phyloP scores from a whole-genome alignment of 441 rosid species.

The Adansonia gregorii region DNA sequence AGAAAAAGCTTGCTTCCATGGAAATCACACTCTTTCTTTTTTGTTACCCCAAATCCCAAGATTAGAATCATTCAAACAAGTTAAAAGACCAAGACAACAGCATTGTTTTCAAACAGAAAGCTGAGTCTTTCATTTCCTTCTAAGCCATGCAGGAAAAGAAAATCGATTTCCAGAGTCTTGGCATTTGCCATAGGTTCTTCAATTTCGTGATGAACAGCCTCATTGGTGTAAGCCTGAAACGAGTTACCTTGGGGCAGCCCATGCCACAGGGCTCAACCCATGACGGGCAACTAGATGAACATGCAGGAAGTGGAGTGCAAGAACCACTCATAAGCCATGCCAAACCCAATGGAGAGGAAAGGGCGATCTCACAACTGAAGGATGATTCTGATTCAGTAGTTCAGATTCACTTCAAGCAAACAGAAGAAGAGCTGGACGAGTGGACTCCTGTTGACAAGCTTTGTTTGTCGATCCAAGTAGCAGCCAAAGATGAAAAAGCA shows the following conservation, averaged over 20 bases:
- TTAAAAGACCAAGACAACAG: background rate
- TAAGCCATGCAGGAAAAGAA: background rate
- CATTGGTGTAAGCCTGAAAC: background rate
- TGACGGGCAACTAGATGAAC: background rate
- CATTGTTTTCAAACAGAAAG: background rate
- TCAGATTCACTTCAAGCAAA: conserved; percentile 20
- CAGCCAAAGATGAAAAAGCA: background rate
- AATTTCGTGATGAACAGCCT: conserved; percentile 8
- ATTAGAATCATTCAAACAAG: conserved; percentile 15
- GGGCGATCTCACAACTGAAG: background rate
- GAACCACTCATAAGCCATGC: conserved; percentile 1
- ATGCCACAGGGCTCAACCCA: background rate
- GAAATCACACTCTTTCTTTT: background rate
- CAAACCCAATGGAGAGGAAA: background rate
- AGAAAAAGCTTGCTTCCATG: background rate
- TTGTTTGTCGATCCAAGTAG: background rate
- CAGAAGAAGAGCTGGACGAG: conserved; percentile 20
- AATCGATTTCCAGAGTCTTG: background rate
- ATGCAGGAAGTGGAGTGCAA: background rate
- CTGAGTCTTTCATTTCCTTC: background rate
- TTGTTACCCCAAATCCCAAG: conserved; percentile 24
- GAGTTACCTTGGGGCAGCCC: conserved; percentile 11
- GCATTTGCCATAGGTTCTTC: conserved; percentile 26
- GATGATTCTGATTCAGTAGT: background rate
- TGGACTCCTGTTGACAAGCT: background rate